A percentile compares a stretch with the other conserved stretches of the same genome.
phyloP scores from a whole-genome alignment of 306 rosid genomes.

The Vigna nakashimae region DNA sequence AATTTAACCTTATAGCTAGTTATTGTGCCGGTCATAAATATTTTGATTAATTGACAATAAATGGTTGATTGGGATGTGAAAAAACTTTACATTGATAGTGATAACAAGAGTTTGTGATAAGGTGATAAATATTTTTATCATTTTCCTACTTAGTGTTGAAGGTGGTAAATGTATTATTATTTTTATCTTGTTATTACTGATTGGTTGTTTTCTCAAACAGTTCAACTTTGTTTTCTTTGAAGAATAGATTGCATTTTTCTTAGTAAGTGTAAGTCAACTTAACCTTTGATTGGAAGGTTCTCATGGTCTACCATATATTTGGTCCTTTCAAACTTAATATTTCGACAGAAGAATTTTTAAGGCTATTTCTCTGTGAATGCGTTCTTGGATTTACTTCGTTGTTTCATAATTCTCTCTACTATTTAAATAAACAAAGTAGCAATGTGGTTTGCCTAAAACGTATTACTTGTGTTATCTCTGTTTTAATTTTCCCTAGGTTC shows the following conservation, averaged over 20 bases:
- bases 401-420: constrained; percentile 5
- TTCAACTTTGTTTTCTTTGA: neutral
- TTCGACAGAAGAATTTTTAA: constrained; percentile 2
- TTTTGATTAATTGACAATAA: neutral
- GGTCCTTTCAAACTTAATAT: constrained; percentile 18
- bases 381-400: neutral
- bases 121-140: neutral
- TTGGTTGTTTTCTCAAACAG: neutral
- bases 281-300: constrained; percentile 2
- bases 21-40: neutral
- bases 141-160: neutral
- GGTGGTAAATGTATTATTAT: neutral
- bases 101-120: neutral
- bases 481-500: constrained; percentile 53
- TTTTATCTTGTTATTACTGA: neutral
- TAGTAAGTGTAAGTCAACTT: neutral
- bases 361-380: constrained; percentile 1
- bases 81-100: neutral
- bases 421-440: neutral
- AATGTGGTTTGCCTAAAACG: constrained; percentile 11
- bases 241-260: neutral
- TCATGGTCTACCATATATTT: constrained; percentile 6
- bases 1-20: neutral
- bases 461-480: constrained; percentile 31
- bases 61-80: neutral